Percentiles rank a stretch among this genome's conserved stretches.
phyloP scores from a whole-genome alignment of 2,329 filamentous ascomycete genomes.

The Cladosporium oxysporum region DNA sequence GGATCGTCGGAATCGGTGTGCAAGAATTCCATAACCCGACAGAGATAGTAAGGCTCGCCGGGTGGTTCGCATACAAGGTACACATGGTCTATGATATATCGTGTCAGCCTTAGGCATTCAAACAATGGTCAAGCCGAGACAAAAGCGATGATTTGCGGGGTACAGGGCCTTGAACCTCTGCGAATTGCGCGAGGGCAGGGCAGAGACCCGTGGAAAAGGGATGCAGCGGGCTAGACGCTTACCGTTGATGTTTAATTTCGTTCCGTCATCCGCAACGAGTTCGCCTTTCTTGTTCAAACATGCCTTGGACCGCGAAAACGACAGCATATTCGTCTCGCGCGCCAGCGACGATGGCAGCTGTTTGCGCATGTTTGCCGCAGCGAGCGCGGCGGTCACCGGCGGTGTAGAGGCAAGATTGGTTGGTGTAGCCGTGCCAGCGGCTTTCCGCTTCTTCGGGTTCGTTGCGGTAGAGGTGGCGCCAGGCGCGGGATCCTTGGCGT shows the following conservation, averaged over 20 bases:
- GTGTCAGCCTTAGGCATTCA: conserved; percentile 29
- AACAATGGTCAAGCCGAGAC: not conserved
- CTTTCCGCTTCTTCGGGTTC: conserved; percentile 82
- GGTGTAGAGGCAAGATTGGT: conserved; percentile 29
- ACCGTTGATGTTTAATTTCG: conserved; percentile 82
- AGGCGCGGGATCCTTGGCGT: conserved; percentile 40
- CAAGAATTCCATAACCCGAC: conserved; percentile 97
- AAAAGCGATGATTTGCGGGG: conserved; percentile 25
- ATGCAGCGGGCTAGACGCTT: conserved; percentile 42
- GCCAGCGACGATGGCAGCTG: conserved; percentile 43
- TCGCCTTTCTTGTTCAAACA: conserved; percentile 70
- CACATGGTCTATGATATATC: conserved; percentile 67
- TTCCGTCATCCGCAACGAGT: conserved; percentile 88
- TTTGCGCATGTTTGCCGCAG: conserved; percentile 28
- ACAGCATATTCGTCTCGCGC: conserved; percentile 82
- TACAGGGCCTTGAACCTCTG: conserved; percentile 28
- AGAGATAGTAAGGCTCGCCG: conserved; percentile 96
- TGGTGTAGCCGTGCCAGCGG: conserved; percentile 50
- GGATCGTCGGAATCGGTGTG: conserved; percentile 72
- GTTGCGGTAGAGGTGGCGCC: conserved; percentile 58
- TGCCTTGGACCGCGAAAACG: conserved; percentile 72
- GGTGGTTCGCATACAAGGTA: conserved; percentile 97
- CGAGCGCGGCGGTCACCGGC: conserved; percentile 29
- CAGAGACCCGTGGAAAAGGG: conserved; percentile 7
- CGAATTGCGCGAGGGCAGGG: conserved; percentile 7